phyloP scores from a whole-genome alignment of 208 protist genomes.

The Leishmania amazonensis region DNA sequence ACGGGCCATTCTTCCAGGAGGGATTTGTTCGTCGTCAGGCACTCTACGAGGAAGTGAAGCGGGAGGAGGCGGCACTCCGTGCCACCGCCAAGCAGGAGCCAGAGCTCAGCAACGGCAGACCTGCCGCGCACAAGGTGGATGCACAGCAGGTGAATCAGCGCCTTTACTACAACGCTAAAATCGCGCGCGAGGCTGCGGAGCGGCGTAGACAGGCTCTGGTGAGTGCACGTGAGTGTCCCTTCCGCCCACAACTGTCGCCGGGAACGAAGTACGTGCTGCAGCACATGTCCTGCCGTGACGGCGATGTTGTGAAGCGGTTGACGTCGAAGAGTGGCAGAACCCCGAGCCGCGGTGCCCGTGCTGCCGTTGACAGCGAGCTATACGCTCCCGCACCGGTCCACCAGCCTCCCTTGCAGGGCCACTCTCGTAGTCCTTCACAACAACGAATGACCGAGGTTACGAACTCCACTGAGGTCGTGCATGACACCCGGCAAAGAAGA shows the following conservation, averaged over 20 bases:
- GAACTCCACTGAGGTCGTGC: neutral
- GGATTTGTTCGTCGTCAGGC: conserved; percentile 76
- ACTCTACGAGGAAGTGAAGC: conserved; percentile 61
- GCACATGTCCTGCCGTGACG: conserved; percentile 40
- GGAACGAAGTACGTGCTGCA: conserved; percentile 61
- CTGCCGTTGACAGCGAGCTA: neutral
- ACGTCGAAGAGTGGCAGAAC: conserved; percentile 1
- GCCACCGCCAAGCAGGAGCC: conserved; percentile 1
- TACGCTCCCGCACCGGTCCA: conserved; percentile 1
- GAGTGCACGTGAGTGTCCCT: conserved; percentile 53
- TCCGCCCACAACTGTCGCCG: conserved; percentile 61
- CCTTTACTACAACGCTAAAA: conserved; percentile 54
- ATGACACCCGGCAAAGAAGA: neutral
- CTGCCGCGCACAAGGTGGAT: neutral
- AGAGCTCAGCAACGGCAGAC: neutral
- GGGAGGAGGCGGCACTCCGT: conserved; percentile 43
- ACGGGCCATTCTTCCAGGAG: conserved; percentile 65
- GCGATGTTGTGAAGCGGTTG: conserved; percentile 74
- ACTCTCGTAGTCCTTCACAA: neutral
- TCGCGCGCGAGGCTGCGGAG: conserved; percentile 30
- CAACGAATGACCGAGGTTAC: neutral
- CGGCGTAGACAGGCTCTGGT: conserved; percentile 28
- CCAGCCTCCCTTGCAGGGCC: neutral
- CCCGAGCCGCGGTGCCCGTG: neutral
- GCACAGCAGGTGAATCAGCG: conserved; percentile 45